A percentile compares a stretch with the other conserved stretches of the same genome.
Conservation (phyloP, 345 rosid species). For the Nephelium lappaceum region DNA sequence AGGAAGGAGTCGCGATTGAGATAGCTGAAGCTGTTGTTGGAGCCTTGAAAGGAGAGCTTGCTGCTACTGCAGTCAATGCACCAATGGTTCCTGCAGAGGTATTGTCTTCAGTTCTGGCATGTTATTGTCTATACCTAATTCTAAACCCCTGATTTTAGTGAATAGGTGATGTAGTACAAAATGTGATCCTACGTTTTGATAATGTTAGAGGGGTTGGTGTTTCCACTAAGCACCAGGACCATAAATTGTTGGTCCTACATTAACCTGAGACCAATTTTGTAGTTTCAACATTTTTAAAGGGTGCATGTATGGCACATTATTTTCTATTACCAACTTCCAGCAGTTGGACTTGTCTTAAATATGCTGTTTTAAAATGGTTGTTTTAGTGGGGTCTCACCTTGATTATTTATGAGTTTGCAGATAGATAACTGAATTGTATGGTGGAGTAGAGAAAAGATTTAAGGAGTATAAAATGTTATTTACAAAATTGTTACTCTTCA, state of each 20-base stretch:
- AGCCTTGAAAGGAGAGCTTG: conserved; percentile 88
- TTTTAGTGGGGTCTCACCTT: background rate
- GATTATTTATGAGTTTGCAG: background rate
- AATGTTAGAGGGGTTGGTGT: background rate
- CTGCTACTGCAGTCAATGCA: conserved; percentile 92
- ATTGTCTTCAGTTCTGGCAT: conserved; percentile 10
- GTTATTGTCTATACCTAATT: background rate
- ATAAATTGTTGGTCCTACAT: background rate
- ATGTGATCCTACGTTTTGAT: background rate
- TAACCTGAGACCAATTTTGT: background rate
- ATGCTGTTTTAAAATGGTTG: background rate
- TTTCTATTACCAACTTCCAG: background rate
- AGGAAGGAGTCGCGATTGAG: conserved; percentile 95
- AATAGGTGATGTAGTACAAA: background rate
- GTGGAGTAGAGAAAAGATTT: background rate
- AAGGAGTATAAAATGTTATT: background rate
- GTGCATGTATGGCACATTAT: background rate
- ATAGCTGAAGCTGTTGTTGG: conserved; percentile 93
- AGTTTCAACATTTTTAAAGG: background rate
- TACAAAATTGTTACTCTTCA: background rate
- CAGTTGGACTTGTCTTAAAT: background rate
- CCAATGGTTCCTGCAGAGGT: conserved; percentile 97
- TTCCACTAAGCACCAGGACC: background rate
- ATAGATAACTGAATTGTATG: background rate
- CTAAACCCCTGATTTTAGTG: background rate